These are phyloP conservation scores for Sparassis latifolia DNA, from an alignment of 1,284 basidiomycete genomes.

Conservation along the genomic window DNA sequence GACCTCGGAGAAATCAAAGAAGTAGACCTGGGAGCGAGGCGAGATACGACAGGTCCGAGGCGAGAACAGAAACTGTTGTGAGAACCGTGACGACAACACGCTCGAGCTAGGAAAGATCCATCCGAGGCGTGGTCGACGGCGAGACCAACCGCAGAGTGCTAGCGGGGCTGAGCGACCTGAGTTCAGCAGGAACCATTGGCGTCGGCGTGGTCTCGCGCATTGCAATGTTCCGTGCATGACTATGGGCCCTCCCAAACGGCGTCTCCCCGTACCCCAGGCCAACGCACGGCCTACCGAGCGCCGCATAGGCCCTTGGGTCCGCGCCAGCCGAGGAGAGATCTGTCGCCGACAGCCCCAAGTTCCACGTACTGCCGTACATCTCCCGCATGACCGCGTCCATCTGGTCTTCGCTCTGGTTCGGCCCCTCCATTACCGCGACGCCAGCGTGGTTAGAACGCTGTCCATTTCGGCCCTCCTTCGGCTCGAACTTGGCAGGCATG, in stretches of 20 bases:
- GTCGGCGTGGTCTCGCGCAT: no score
- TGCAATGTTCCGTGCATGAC: no score
- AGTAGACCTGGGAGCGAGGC: not conserved
- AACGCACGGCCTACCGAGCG: slow-evolving; percentile 1
- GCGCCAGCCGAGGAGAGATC: slow-evolving; percentile 6
- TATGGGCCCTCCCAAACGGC: not conserved
- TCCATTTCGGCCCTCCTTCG: slow-evolving; percentile 3
- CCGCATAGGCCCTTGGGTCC: slow-evolving; percentile 7
- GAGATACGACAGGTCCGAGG: not conserved
- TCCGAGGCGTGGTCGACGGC: slow-evolving; percentile 12
- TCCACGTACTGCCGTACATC: slow-evolving; percentile 23
- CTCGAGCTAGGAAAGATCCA: slow-evolving; percentile 5
- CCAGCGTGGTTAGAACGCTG: not conserved
- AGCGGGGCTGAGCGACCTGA: slow-evolving; percentile 15
- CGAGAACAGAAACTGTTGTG: not conserved
- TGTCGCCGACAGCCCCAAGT: slow-evolving; percentile 9
- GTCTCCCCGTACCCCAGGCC: slow-evolving; percentile 12
- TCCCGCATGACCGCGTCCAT: slow-evolving; percentile 26
- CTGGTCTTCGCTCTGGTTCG: slow-evolving; percentile 18
- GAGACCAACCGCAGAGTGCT: slow-evolving; percentile 19
- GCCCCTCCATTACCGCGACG: slow-evolving; percentile 1
- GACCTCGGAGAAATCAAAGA: no score
- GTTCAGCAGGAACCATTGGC: slow-evolving; percentile 3
- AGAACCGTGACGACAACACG: not conserved
- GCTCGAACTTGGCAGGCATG: slow-evolving; percentile 9